Base-by-base conservation (phyloP, 2,329 filamentous ascomycete species). In the Graphium sp. region DNA sequence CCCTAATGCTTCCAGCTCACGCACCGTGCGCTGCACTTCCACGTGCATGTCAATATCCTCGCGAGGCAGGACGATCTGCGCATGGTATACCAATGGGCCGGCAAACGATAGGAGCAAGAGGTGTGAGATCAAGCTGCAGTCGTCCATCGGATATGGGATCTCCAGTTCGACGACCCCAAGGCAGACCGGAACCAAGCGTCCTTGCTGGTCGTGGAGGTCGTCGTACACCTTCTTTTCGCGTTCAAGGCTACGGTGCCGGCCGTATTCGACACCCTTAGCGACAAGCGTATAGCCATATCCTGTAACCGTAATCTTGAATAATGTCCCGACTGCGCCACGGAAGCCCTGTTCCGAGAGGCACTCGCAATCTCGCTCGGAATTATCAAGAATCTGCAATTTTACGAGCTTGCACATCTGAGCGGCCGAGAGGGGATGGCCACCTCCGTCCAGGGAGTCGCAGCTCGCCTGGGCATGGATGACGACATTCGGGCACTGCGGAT, bases 261-360 rank as follows among this genome's bases (percentile, higher is more conserved):
- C n/a, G n/a, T n/a, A n/a, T n/a, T n/a, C 20, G 20, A 22, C 8
- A 8, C n/a, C 20, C 32, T 36, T 38, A 27, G 24, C 35, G 10
- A 32, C 30, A 35, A 39, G 32, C 9, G 34, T 37, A 21, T 39
- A 39, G 12, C 36, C 36, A 30, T 34, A 38, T 5, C 26, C 31
- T 6, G 32, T 30, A 6, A 38, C 14, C 9, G 36, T 32, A 13
- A 39, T 22, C 34, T 35, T 36, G 28, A 38, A 39, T 10, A 39
- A 28, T 14, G 12, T 14, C n/a, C 24, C 24, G n/a, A 26, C 16
- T 17, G 13, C 13, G 24, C 24, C 24, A 4, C 13, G 16, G 16
- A 26, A 18, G 24, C 24, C 24, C 24, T 18, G 13, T 8, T 18
- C 24, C 12, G 18, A 12, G 11, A 26, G 18, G 12, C 24, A 15